Evolutionary conservation across 257 asterid genomes (phyloP).

Genomic region (Ilex asprella): DNA sequence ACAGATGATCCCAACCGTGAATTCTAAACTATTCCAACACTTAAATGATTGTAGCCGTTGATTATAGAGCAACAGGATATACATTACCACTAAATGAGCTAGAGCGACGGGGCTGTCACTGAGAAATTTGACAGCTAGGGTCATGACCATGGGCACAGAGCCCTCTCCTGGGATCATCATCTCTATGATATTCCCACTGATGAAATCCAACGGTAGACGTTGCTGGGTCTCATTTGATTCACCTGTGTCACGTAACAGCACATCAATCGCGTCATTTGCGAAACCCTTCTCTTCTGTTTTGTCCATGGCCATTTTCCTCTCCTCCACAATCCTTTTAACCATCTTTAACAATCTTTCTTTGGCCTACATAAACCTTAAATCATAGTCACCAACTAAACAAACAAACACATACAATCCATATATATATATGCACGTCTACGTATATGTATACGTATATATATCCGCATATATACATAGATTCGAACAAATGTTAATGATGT

Average conservation of each 20-base stretch:
- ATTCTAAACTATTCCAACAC: no score
- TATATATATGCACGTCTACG: no score
- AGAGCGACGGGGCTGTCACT: slow-evolving; percentile 59
- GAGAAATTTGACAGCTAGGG: slow-evolving; percentile 75
- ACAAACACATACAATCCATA: neutral
- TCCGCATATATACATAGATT: neutral
- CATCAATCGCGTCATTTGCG: slow-evolving; percentile 55
- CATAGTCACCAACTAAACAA: neutral
- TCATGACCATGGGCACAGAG: slow-evolving; percentile 80
- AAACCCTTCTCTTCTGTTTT: slow-evolving; percentile 18
- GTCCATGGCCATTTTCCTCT: slow-evolving; percentile 35
- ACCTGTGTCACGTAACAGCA: slow-evolving; percentile 48
- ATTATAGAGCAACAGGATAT: neutral
- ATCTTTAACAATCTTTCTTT: slow-evolving; percentile 49
- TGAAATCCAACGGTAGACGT: slow-evolving; percentile 45
- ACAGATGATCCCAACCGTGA: slow-evolving; percentile 20
- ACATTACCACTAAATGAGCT: slow-evolving; percentile 52
- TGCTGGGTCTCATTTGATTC: slow-evolving; percentile 41
- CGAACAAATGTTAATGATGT: neutral
- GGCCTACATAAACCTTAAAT: slow-evolving; percentile 42
- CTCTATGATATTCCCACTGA: slow-evolving; percentile 69
- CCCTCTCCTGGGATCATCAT: slow-evolving; percentile 98
- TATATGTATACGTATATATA: no score
- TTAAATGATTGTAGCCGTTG: slow-evolving; percentile 10
- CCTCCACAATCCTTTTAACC: slow-evolving; percentile 47